Base-by-base conservation (phyloP, 768 basidiomycete genomes). In the Pleurotus salmoneostramineus region DNA sequence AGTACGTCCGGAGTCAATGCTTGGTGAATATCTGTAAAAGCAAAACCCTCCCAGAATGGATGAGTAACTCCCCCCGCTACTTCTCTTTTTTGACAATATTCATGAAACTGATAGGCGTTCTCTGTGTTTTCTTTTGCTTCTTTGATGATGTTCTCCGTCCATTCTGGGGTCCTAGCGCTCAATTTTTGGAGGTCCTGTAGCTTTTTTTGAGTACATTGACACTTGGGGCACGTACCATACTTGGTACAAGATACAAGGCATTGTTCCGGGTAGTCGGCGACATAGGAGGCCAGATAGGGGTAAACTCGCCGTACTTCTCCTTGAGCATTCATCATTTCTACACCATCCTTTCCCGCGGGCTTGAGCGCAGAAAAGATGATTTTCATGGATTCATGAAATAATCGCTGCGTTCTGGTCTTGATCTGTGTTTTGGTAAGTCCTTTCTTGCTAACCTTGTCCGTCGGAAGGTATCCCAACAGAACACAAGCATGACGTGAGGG, bases 241-340 rank as follows among this genome's bases (percentile, higher is more conserved):
- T 69, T 68, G 11, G 60, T 58, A 35, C 62, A 56, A 0, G 72
- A 69, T 0, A 73, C 68, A 0, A 80, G 70, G 11, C 73, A 66
- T 56, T 81, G 79, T 58, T 82, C 77, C 0, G 79, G 79, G 57
- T 78, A 74, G 62, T 80, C 75, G 0, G 71, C 71, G 5, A 74
- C 62, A 58, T 71, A 73, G 0, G 65, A 63, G 0, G 78, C 76
- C 1, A 82, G 58, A 40, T 82, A 73, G 0, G 77, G 77, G 58
- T 72, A 68, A 8, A 69, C 59, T 0, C 62, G 31, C 0, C 74
- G 65, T 0, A 69, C 49, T 0, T 34, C 11, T 0, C 76, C 70
- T 57, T 77, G 68, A 0, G 66, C 64, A 52, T 74, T 68, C 0
- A 42, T 61, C 63, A 78, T 73, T 0, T 61, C 44, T 0, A 77